Evolutionary conservation across 169 alveolate species (phyloP), one percentile per base, ranked within the genome.

Genomic region (Blepharisma undulans): DNA sequence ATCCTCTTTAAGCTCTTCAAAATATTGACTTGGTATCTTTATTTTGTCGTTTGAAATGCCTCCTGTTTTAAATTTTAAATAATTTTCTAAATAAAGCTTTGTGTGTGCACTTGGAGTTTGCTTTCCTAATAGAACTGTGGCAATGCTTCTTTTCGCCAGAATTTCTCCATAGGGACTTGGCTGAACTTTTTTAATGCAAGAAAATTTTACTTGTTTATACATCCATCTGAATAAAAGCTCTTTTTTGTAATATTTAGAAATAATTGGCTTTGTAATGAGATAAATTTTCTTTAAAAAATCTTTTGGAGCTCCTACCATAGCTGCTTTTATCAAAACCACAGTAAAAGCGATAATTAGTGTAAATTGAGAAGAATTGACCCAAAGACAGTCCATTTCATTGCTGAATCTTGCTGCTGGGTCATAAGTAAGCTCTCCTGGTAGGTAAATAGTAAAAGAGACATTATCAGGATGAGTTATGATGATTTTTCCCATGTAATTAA

Each of bases 391-490:
- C 18, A 2, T 4, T 74, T 74, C 80, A 18, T 74, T 29, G 36
- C 89, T 29, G 7, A 29, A 72, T 72, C 36, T 29, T 25, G 36
- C 34, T 8, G 89, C 89, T 82, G 89, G 89, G 77, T 82, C 89
- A 82, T 48, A 82, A 48, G 76, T 82, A 19, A 82, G 34, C 21
- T 82, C 89, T 32, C 89, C 89, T 22, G 89, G 89, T 0, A 82
- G 34, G 33, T 82, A 32, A 60, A 82, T 36, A 0, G 22, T n/a
- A n/a, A 82, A 82, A 32, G 72, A 79, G 7, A 48, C 66, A 21
- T 22, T 33, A 4, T 32, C 48, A 21, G 27, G 89, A 22, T 82
- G 89, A 34, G 2, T 72, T 21, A 82, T 30, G n/a, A 72, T 5
- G 76, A 82, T 82, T 21, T 19, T 22, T 32, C 89, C 89, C 32